Base-by-base conservation (phyloP, 805 yeast genomes). In the Candida patagonica region DNA sequence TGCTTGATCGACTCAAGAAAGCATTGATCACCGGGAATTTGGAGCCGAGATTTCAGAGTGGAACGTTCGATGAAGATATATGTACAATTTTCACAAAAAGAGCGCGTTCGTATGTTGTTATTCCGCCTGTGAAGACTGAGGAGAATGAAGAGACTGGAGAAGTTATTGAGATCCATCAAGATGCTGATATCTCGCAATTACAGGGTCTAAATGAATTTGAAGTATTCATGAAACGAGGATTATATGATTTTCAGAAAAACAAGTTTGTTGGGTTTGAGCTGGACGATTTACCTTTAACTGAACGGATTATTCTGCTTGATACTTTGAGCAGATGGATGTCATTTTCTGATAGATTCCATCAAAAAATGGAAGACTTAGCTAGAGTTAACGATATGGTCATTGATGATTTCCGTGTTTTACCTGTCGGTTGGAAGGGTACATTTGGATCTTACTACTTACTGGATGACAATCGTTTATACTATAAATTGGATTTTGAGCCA, bases 391-490 rank as follows among this genome's bases (percentile, higher is more conserved):
- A 35, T 7, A 30, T 39, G 4, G 33, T 41, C 10, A 37, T 32
- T 20, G 49, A 47, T 21, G 45, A 45, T 31, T 47, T 39, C n/a
- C 47, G 62, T n/a, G 45, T 57, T 9, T 48, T 44, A 16, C 61
- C 61, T 4, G 49, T 55, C 13, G 62, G 62, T 24, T 50, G 46
- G 43, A 50, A 49, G 24, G 50, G 48, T 7, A 49, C 51, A 7
- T 46, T 43, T 25, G 55, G 54, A 26, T 27, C 48, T 6, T 61
- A 54, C 39, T 60, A 46, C 37, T 44, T 61, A 13, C 49, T 60
- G n/a, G 65, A 61, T 27, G 65, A 60, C 43, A 60, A 60, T 26
- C 46, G 65, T 15, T 44, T 61, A 4, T 60, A 60, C 38, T 26
- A 42, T 21, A 52, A 40, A 21, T 26, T 35, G n/a, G 53, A 49